A percentile compares a stretch with the other conserved stretches of the same genome.
phyloP scores from a whole-genome alignment of 2,329 filamentous ascomycete species.

The Aspergillus candidus region DNA sequence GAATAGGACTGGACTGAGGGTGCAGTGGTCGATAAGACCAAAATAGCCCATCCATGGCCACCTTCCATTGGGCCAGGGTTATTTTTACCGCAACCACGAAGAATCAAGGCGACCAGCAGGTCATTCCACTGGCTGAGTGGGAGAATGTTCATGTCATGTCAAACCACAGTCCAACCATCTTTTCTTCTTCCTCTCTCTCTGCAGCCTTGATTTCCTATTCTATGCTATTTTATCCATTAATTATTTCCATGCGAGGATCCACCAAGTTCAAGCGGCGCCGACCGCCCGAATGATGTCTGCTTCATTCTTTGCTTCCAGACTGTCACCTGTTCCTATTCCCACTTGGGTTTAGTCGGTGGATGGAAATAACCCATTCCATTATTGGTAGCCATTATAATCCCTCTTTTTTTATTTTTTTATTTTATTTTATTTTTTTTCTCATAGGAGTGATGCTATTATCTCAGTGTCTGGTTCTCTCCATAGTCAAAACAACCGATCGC shows the following conservation, averaged over 20 bases:
- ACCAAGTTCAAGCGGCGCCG: slow-evolving; percentile 17
- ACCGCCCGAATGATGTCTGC: slow-evolving; percentile 15
- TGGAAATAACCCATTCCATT: neutral
- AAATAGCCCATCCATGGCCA: too few relatives aligned
- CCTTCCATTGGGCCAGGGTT: too few relatives aligned
- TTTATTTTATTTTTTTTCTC: too few relatives aligned
- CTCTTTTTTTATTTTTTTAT: too few relatives aligned
- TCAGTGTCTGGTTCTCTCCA: neutral
- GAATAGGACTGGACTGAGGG: too few relatives aligned
- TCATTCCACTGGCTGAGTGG: neutral
- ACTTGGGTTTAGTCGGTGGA: slow-evolving; percentile 3
- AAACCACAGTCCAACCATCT: neutral
- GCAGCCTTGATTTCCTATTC: slow-evolving; percentile 4
- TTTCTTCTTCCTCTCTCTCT: neutral
- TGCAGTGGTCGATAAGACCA: too few relatives aligned
- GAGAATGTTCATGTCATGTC: too few relatives aligned
- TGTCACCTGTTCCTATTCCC: slow-evolving; percentile 6
- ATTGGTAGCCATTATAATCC: too few relatives aligned
- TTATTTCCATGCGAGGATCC: slow-evolving; percentile 12
- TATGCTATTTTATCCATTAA: slow-evolving; percentile 7
- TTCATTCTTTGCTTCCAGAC: slow-evolving; percentile 8
- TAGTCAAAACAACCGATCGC: too few relatives aligned
- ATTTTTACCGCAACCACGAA: too few relatives aligned
- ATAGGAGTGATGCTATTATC: too few relatives aligned
- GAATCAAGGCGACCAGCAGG: too few relatives aligned